phyloP scores from a whole-genome alignment of 352 stramenopile species.

The Elongisporangium undulatum region DNA sequence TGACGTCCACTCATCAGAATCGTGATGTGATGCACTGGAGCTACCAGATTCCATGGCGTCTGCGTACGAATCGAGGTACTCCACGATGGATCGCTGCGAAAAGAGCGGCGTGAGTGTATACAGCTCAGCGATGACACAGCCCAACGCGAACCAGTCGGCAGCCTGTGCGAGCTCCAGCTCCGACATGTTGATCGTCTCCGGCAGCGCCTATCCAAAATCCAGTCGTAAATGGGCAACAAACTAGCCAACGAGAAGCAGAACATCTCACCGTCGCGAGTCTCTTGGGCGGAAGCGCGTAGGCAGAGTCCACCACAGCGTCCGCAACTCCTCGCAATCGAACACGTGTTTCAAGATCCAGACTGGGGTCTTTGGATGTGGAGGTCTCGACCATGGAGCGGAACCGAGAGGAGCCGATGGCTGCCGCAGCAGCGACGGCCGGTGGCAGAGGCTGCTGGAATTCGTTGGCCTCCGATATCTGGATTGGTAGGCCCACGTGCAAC shows the following conservation, averaged over 20 bases:
- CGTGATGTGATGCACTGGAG: constrained; percentile 2
- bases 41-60: not conserved
- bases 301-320: constrained; percentile 41
- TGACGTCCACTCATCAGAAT: not conserved
- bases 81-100: constrained; percentile 33
- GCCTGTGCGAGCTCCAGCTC: constrained; percentile 28
- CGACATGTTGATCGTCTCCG: constrained; percentile 13
- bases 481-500: constrained; percentile 43
- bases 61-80: constrained; percentile 26
- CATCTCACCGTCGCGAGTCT: constrained; percentile 8
- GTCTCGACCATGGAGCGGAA: not conserved
- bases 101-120: constrained; percentile 60
- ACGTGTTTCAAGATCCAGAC: constrained; percentile 5
- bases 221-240: not conserved
- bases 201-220: constrained; percentile 6
- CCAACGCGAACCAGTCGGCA: constrained; percentile 57
- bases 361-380: not conserved
- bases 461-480: constrained; percentile 20
- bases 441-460: constrained; percentile 4
- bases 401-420: not conserved
- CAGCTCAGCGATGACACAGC: constrained; percentile 65
- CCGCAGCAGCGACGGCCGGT: not conserved
- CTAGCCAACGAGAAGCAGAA: not conserved
- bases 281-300: constrained; percentile 20
- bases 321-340: constrained; percentile 9